Evolutionary conservation across 371 early-diverging fungal genomes (phyloP).

Genomic region (Lichtheimia hyalospora): DNA sequence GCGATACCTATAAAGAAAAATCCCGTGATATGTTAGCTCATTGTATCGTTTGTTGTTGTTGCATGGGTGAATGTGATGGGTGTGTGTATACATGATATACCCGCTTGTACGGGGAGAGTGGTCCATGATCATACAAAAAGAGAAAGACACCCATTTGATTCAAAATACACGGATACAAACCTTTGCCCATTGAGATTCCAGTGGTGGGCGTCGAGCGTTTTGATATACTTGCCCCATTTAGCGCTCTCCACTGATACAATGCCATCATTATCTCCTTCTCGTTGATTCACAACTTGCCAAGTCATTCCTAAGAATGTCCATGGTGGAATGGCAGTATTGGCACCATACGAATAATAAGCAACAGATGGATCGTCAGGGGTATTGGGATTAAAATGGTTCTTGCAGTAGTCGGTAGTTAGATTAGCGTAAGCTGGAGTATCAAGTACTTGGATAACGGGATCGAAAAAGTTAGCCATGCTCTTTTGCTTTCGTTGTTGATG

Average conservation of each 20-base stretch:
- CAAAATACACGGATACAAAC: conserved; percentile 10
- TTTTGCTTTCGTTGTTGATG: conserved; percentile 10
- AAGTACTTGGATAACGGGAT: conserved; percentile 44
- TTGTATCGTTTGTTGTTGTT: no score
- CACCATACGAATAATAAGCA: conserved; percentile 81
- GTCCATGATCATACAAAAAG: neutral
- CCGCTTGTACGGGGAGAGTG: no score
- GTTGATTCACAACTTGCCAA: conserved; percentile 65
- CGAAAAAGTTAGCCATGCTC: conserved; percentile 6
- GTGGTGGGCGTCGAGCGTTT: conserved; percentile 80
- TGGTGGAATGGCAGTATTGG: conserved; percentile 49
- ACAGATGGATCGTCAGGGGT: conserved; percentile 80
- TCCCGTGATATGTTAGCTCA: no score
- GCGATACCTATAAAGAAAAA: no score
- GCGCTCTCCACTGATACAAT: conserved; percentile 80
- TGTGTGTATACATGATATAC: no score
- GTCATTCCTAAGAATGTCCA: conserved; percentile 67
- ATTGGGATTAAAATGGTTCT: conserved; percentile 78
- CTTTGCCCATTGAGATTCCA: conserved; percentile 73
- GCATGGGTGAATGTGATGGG: no score
- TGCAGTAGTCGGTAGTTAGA: conserved; percentile 84
- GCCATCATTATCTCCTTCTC: conserved; percentile 94
- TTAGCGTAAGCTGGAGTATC: conserved; percentile 91
- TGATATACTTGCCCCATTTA: conserved; percentile 84
- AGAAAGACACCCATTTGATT: neutral